Conservation (phyloP, 2,329 filamentous ascomycete species). For the Plectosphaerella cucumerina region DNA sequence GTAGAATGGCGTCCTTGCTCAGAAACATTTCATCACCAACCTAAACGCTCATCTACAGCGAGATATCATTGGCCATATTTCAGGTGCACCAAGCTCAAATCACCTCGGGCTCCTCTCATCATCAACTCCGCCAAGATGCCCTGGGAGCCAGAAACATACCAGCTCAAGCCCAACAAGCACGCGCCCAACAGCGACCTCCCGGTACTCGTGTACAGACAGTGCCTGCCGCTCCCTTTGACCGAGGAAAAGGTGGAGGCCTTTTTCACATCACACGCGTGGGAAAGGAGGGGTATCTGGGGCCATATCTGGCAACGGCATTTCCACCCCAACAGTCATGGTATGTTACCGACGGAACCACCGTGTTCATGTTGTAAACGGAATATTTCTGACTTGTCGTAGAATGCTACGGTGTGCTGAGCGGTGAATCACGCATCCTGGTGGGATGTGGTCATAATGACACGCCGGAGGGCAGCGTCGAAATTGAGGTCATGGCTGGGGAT, state of each 20-base stretch:
- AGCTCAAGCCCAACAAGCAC: constrained; percentile 10
- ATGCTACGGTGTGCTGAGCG: constrained; percentile 14
- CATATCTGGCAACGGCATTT: constrained; percentile 15
- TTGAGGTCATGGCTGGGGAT: constrained; percentile 12
- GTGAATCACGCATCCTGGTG: constrained; percentile 12
- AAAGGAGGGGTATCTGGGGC: constrained; percentile 15
- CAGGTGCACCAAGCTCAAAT: background rate
- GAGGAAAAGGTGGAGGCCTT: constrained; percentile 12
- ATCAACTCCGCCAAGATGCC: constrained; percentile 4
- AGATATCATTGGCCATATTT: too few relatives aligned
- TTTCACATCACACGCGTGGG: constrained; percentile 13
- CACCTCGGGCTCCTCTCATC: too few relatives aligned
- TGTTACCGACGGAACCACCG: too few relatives aligned
- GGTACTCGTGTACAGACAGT: constrained; percentile 13
- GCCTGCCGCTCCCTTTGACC: constrained; percentile 10
- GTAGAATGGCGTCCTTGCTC: too few relatives aligned
- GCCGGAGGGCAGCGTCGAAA: constrained; percentile 10
- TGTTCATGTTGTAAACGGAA: too few relatives aligned
- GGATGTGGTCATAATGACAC: constrained; percentile 4
- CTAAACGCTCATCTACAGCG: too few relatives aligned
- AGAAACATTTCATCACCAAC: too few relatives aligned
- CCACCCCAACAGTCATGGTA: constrained; percentile 14
- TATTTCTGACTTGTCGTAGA: constrained; percentile 3
- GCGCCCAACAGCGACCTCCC: constrained; percentile 15
- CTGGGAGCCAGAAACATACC: constrained; percentile 12